A percentile compares a stretch with the other conserved stretches of the same genome.
Conservation (phyloP, 2,329 filamentous ascomycete species). For the Pestalotiopsis sp. region DNA sequence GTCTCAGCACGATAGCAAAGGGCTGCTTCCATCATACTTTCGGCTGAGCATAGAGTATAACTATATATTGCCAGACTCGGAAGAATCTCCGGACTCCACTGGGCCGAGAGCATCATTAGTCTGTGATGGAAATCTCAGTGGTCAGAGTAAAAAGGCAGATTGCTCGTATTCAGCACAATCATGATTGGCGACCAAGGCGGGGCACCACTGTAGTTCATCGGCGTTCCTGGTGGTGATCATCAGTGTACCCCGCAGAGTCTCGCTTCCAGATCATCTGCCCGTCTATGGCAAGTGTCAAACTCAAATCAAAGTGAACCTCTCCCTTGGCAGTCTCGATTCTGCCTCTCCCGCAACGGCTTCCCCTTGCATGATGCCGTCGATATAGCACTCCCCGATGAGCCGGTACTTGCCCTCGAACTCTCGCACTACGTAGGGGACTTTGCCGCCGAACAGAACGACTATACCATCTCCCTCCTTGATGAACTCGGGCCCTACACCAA, state of each 20-base stretch:
- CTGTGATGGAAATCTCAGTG: background rate
- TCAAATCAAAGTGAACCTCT: background rate
- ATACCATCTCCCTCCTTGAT: slow-evolving; percentile 17
- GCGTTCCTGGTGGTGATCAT: background rate
- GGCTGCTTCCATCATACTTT: background rate
- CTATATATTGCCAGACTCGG: background rate
- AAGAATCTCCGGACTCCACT: background rate
- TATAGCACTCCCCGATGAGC: slow-evolving; percentile 22
- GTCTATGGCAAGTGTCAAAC: background rate
- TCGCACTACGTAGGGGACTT: slow-evolving; percentile 18
- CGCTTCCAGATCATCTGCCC: background rate
- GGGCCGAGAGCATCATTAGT: background rate
- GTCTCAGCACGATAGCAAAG: background rate
- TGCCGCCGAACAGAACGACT: slow-evolving; percentile 19
- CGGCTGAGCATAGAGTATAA: background rate
- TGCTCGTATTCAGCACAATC: background rate
- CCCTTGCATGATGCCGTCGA: slow-evolving; percentile 20
- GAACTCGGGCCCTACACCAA: slow-evolving; percentile 20
- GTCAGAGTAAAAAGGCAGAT: background rate
- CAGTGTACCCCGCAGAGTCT: background rate
- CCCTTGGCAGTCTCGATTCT: slow-evolving; percentile 5
- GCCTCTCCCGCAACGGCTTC: slow-evolving; percentile 17
- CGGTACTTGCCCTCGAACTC: slow-evolving; percentile 10
- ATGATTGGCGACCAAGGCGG: background rate
- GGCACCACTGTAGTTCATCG: background rate